Base-by-base conservation (phyloP, 495 filamentous ascomycete species). In the Lichenothelia convexa region DNA sequence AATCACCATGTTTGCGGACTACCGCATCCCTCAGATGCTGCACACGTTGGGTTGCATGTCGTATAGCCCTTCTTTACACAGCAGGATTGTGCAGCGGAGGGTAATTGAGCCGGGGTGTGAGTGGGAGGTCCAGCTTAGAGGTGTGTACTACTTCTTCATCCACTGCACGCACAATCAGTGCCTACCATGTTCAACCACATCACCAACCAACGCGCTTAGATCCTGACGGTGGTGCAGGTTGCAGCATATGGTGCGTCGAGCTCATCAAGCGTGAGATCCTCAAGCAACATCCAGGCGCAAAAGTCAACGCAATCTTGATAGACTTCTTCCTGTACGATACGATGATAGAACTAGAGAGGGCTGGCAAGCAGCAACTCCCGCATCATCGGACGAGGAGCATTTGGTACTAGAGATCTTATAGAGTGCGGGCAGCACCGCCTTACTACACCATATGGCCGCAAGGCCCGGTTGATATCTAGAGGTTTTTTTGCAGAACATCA, bases 1-100 rank as follows among this genome's bases (percentile, higher is more conserved):
- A 45, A 78, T 99, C 50, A 99, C 91, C 41, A 94, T 94, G 80
- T 99, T 95, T 59, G 85, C 89, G 64, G 89, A 99, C 61, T 95
- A 99, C 51, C 74, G 89, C 18, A 74, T 99, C 22, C 89, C 89
- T 4, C 89, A 95, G 61, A 93, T 94, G 45, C 68, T 99, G 4
- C 67, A 91, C 46, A 66, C 70, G 18, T 63, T 99, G 18, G 80
- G 81, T 23, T 89, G 82, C 41, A 62, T 99, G 13, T 65, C 65
- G 36, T 93, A 86, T 57, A 82, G 77, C 19, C 89, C 89, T 0
- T 66, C 74, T 4, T 56, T 99, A 16, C 74, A 82, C 8, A 62
- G 61, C 9, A n/a, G n/a, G n/a, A n/a, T n/a, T n/a, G n/a, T n/a
- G n/a, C n/a, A n/a, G n/a, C n/a, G n/a, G n/a, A n/a, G n/a, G n/a